Percentiles rank a stretch among this genome's conserved stretches.
Evolutionary conservation across 208 protist genomes (phyloP).

Genomic region (Crithidia expoeki): DNA sequence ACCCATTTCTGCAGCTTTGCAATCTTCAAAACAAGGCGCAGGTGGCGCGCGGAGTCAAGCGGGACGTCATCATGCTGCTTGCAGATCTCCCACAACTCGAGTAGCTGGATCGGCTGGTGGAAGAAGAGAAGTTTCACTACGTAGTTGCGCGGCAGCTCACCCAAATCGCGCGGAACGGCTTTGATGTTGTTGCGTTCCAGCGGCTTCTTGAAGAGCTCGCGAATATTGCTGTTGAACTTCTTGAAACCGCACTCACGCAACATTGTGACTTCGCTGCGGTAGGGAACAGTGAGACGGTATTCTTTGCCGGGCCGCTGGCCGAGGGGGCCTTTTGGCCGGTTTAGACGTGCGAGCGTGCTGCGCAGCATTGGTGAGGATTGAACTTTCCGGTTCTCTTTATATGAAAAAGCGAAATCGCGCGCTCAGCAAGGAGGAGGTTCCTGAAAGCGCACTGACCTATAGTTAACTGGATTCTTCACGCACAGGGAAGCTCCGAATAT

Average conservation of each 20-base stretch:
- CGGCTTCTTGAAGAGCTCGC: constrained; percentile 89
- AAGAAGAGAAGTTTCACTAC: constrained; percentile 86
- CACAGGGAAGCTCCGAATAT: no score
- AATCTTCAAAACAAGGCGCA: constrained; percentile 86
- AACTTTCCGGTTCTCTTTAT: background rate
- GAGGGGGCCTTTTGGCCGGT: constrained; percentile 79
- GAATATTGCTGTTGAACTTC: constrained; percentile 83
- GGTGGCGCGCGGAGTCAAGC: constrained; percentile 86
- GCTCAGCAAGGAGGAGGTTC: no score
- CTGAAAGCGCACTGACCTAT: no score
- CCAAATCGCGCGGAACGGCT: constrained; percentile 86
- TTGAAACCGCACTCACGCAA: constrained; percentile 50
- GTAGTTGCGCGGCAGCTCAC: constrained; percentile 89
- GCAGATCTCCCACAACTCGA: constrained; percentile 84
- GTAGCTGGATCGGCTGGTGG: constrained; percentile 84
- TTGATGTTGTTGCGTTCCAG: constrained; percentile 82
- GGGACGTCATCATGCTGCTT: constrained; percentile 89
- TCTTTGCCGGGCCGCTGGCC: constrained; percentile 78
- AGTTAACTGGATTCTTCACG: no score
- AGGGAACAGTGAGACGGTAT: constrained; percentile 82
- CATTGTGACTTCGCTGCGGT: constrained; percentile 88
- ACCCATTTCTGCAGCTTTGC: constrained; percentile 88
- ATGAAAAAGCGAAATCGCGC: no score
- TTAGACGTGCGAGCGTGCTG: constrained; percentile 40
- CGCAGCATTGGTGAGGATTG: constrained; percentile 54